Percentiles rank a stretch among this genome's conserved stretches.
Conservation (phyloP, 2,329 filamentous ascomycete genomes). For the Scopulariopsis brevicaulis region DNA sequence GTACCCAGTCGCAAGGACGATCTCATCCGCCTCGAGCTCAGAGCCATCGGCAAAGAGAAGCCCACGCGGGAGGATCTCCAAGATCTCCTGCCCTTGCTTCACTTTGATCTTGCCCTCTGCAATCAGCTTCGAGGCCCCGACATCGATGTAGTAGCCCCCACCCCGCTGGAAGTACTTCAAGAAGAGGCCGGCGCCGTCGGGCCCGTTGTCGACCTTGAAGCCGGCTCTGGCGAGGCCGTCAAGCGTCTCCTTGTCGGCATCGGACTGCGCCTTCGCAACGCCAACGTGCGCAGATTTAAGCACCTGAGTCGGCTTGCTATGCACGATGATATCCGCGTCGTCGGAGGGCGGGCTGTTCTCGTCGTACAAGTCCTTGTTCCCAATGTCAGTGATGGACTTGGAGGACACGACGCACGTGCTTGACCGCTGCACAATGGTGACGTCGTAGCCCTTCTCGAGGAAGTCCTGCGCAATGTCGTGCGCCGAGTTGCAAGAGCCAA, state of each 20-base stretch:
- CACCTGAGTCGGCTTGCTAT: conserved; percentile 45
- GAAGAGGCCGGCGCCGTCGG: conserved; percentile 43
- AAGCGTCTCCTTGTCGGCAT: conserved; percentile 25
- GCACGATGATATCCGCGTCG: conserved; percentile 51
- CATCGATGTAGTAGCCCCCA: conserved; percentile 62
- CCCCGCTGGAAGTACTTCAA: conserved; percentile 54
- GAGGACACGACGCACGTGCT: conserved; percentile 53
- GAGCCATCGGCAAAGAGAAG: conserved; percentile 40
- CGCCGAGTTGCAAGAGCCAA: conserved; percentile 58
- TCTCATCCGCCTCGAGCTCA: conserved; percentile 47
- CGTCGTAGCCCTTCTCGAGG: conserved; percentile 51
- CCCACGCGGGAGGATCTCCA: conserved; percentile 31
- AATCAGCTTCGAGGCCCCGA: conserved; percentile 51
- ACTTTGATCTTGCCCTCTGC: conserved; percentile 52
- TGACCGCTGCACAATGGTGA: conserved; percentile 60
- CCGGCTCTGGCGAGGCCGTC: conserved; percentile 40
- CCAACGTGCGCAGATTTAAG: conserved; percentile 46
- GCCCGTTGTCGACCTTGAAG: conserved; percentile 48
- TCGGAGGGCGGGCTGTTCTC: conserved; percentile 47
- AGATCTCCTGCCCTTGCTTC: conserved; percentile 45
- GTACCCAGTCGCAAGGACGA: conserved; percentile 54
- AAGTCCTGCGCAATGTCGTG: conserved; percentile 62
- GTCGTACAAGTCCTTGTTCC: conserved; percentile 36
- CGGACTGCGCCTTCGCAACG: conserved; percentile 19
- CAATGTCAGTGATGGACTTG: conserved; percentile 36